Evolutionary conservation across 345 rosid genomes (phyloP), one percentile per base, ranked within the genome.

Genomic region (Hypericum androsaemum): DNA sequence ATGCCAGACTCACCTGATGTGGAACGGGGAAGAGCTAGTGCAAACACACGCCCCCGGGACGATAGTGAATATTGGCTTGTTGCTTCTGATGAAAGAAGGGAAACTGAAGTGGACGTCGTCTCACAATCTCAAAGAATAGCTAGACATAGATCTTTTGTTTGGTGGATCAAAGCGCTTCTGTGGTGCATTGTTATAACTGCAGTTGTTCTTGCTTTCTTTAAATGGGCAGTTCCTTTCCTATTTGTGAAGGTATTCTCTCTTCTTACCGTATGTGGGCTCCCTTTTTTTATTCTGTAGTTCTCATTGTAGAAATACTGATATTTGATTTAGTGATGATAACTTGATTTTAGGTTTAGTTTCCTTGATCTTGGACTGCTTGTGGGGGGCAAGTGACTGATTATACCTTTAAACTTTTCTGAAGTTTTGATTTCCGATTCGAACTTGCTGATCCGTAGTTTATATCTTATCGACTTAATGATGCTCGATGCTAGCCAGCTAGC

Each of bases 211-310:
- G 4, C 77, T 59, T 74, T 81, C 40, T 52, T 85, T 17, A 81
- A 84, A 64, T 92, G 96, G 98, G 98, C 88, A 49, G 65, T 77
- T 47, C 94, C 95, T 0, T 85, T 92, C 70, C 74, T 92, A 14
- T 81, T 80, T 12, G 56, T 72, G 72, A 82, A 85, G 88, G 94
- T 92, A 41, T 5, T 40, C 39, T n/a, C 32, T 49, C 9, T 28
- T 17, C 40, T 41, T 48, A 7, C 5, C 2, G 2, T 39, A 12
- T 38, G 40, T 45, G 49, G n/a, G 0, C 13, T 49, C 15, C 55
- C 52, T 50, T 8, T 47, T 50, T 32, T 41, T 22, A 22, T 22
- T 1, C 4, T 22, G 32, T 22, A 4, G 32, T 22, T 22, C 11
- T 50, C 12, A 11, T 47, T 39, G 8, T 59, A 15, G 35, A 2